Base-by-base conservation (phyloP, 352 stramenopile genomes). In the Phytophthora constricta region DNA sequence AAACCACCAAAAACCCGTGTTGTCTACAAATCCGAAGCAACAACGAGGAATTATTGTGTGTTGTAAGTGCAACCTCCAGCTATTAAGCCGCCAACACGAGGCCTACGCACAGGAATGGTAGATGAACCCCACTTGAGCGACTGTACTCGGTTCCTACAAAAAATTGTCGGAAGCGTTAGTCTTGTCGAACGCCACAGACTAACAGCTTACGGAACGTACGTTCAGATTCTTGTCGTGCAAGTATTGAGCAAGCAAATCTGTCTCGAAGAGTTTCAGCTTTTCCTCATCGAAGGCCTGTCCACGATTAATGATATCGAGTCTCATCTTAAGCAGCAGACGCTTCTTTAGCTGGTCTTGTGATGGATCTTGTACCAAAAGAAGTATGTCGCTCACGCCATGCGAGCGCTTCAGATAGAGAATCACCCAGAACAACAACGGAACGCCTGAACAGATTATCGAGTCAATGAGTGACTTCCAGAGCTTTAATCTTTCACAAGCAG, bases 41-140 rank as follows among this genome's bases (percentile, higher is more conserved):
- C 16, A n/a, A 56, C 17, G 26, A n/a, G n/a, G n/a, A n/a, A n/a
- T n/a, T n/a, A n/a, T n/a, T n/a, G n/a, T n/a, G n/a, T n/a, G n/a
- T n/a, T 49, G 14, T 19, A 48, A 37, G 8, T 23, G 0, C 22
- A 47, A 3, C 25, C 48, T 20, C 8, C 17, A 27, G 4, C n/a
- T 33, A 5, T 5, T 20, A 20, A 20, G 16, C 37, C 10, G 9
- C 37, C 25, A 23, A 37, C 45, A 26, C 14, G 28, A n/a, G 9
- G 23, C 20, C 0, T 25, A 76, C 80, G 20, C 62, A 91, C 85
- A 93, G 14, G 85, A 89, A 59, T 87, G 65, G 48, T 92, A 93
- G 53, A 93, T 92, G 58, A 93, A 93, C 1, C 83, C 85, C 16
- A 93, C 83, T 80, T 91, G 82, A 0, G 83, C 85, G 23, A 91